A percentile compares a stretch with the other conserved stretches of the same genome.
These are phyloP conservation scores for Dryas alaskensis DNA, from an alignment of 306 rosid species.

Conservation along the genomic window DNA sequence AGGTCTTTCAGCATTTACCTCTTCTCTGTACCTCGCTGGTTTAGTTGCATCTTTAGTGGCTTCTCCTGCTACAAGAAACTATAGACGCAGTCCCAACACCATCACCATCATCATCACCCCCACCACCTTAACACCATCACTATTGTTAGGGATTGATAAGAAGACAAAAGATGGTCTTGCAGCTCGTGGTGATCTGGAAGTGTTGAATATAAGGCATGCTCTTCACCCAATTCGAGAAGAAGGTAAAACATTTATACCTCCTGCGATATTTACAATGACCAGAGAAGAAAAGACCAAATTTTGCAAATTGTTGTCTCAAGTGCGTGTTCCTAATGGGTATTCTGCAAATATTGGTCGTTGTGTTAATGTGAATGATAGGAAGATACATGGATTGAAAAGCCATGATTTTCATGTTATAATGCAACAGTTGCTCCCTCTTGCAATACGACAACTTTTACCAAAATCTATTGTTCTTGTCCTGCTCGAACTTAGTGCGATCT, in stretches of 20 bases:
- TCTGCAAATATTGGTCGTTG: not conserved
- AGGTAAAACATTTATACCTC: not conserved
- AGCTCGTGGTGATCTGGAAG: not conserved
- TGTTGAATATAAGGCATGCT: not conserved
- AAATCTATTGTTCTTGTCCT: not conserved
- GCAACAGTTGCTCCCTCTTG: not conserved
- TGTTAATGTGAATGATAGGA: not conserved
- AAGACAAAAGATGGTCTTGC: not conserved
- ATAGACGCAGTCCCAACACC: slow-evolving; percentile 41
- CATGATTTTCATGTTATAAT: not conserved
- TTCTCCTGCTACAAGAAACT: slow-evolving; percentile 68
- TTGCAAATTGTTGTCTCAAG: not conserved
- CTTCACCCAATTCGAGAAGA: not conserved
- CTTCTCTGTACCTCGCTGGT: slow-evolving; percentile 86
- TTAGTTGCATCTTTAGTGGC: slow-evolving; percentile 71
- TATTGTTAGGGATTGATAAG: not conserved
- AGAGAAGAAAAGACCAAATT: not conserved
- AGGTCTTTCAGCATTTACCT: slow-evolving; percentile 88
- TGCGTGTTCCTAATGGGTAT: not conserved
- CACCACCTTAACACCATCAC: too few species aligned
- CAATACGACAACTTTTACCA: not conserved
- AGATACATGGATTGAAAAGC: not conserved
- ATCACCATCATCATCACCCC: too few species aligned
- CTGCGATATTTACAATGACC: not conserved
- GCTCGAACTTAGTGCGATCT: not conserved